phyloP scores from a whole-genome alignment of 2,329 filamentous ascomycete genomes.

The Ophiostoma tasmaniense region DNA sequence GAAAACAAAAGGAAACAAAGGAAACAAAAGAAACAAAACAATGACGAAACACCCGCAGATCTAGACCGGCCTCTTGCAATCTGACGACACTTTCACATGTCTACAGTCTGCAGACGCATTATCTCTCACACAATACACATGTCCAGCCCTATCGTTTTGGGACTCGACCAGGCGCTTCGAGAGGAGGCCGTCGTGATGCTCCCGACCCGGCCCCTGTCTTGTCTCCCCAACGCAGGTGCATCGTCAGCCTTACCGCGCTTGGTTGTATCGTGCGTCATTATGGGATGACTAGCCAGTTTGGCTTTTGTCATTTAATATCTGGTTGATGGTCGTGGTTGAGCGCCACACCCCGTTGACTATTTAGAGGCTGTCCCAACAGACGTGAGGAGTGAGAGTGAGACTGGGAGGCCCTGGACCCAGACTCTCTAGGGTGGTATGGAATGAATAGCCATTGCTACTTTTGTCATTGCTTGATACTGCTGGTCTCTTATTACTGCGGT shows the following conservation, averaged over 20 bases:
- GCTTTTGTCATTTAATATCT: not conserved
- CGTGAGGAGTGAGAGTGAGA: not conserved
- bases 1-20: not conserved
- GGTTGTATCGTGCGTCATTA: not conserved
- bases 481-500: not conserved
- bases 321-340: not conserved
- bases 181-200: conserved; percentile 10
- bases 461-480: too few species aligned
- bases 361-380: not conserved
- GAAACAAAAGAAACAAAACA: not conserved
- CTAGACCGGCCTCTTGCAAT: not conserved
- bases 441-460: not conserved
- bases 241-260: conserved; percentile 3
- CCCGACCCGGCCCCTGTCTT: not conserved
- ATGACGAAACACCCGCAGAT: not conserved
- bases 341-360: not conserved
- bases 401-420: not conserved
- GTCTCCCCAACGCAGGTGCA: not conserved
- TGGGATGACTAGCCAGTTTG: not conserved
- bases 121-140: not conserved
- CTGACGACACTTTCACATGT: not conserved
- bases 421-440: not conserved
- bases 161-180: conserved; percentile 10
- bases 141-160: conserved; percentile 3
- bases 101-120: not conserved